Evolutionary conservation across 805 yeast species (phyloP), one percentile per base, ranked within the genome.

Genomic region (Wickerhamiella parazyma): DNA sequence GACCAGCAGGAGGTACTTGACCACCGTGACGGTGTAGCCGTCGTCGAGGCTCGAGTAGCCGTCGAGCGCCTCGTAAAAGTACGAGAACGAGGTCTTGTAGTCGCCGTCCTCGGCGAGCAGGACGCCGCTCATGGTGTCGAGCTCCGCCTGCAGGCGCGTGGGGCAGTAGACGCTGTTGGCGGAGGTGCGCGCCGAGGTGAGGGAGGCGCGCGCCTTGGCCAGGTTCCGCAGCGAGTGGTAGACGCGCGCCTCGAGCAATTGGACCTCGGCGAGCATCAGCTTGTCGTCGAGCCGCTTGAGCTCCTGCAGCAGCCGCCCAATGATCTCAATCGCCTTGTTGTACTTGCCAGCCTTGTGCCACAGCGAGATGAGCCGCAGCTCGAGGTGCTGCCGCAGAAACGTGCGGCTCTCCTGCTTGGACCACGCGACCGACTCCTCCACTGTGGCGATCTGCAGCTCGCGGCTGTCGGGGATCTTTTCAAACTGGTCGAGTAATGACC

Each of bases 131-230:
- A 89, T 86, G 65, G 84, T 74, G 60, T 91, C 99, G 44, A 91
- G 72, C 58, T 86, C 94, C 1, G 97, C 97, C 64, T 91, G 95
- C 54, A 80, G 72, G 41, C 78, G 68, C n/a, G 96, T 82, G 8
- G 97, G 94, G 55, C 95, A 83, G 66, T 87, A 93, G 42, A 91
- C 84, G 18, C 96, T 74, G 61, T 91, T 93, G n/a, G 98, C 98
- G 2, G 94, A 80, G 0, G 98, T 91, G 62, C 97, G 75, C 1
- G 98, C 95, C 38, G 94, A 78, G 2, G 97, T 86, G 54, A 91
- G 70, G 2, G 95, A 78, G 6, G 97, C 96, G 55, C 83, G 76
- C 4, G 95, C 75, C 65, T 89, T 91, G 4, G 95, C 81, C 55
- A 83, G 72, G 61, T 91, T 91, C 60, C 95, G 75, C 55, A 91